Percentiles rank a stretch among this genome's conserved stretches.
Conservation (phyloP, 257 asterid genomes). For the Vinca minor region DNA sequence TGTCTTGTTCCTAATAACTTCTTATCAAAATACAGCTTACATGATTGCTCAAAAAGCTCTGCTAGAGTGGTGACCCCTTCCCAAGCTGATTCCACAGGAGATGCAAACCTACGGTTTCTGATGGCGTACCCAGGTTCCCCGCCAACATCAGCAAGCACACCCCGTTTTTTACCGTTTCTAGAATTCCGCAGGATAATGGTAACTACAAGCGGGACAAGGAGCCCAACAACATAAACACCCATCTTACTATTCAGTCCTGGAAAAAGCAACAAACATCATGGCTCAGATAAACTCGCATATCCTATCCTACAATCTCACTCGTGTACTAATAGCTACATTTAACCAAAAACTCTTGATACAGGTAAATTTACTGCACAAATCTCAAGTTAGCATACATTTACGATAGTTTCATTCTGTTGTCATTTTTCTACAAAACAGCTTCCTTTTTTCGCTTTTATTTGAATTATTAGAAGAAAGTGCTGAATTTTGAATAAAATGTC, state of each 20-base stretch:
- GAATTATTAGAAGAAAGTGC: not conserved
- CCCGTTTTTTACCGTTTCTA: constrained; percentile 63
- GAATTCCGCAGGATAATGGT: constrained; percentile 54
- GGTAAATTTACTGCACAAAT: not conserved
- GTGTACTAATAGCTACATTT: not conserved
- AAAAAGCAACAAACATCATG: not conserved
- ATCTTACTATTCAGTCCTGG: constrained; percentile 18
- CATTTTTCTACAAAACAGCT: not conserved
- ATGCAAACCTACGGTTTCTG: constrained; percentile 52
- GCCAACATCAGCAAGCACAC: constrained; percentile 61
- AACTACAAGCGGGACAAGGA: constrained; percentile 60
- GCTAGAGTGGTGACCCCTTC: constrained; percentile 91
- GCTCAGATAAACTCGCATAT: not conserved
- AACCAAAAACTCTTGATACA: not conserved
- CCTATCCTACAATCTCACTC: not conserved
- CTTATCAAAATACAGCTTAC: constrained; percentile 42
- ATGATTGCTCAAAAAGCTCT: constrained; percentile 79
- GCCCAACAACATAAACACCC: constrained; percentile 70
- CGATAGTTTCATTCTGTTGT: not conserved
- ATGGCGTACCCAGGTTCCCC: constrained; percentile 73
- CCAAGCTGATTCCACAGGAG: constrained; percentile 88
- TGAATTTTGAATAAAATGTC: not conserved
- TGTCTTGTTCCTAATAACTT: constrained; percentile 71
- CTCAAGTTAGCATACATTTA: not conserved
- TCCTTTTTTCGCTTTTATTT: not conserved